These are phyloP conservation scores for Aureobasidium uvarum DNA, from an alignment of 2,329 filamentous ascomycete species.

Conservation along the genomic window DNA sequence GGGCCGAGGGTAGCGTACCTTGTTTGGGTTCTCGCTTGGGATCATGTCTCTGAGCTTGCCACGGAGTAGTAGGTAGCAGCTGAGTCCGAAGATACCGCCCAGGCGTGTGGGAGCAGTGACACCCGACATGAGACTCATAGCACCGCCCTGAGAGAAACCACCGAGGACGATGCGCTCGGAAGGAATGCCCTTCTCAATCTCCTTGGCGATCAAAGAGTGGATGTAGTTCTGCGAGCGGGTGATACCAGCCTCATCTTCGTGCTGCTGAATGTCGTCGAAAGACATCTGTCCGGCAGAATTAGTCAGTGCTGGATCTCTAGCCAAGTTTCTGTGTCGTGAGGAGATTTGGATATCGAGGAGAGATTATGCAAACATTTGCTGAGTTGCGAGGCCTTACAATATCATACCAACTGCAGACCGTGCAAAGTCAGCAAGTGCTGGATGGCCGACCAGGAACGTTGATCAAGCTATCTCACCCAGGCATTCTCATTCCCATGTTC, in stretches of 20 bases:
- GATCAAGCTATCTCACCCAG: slow-evolving; percentile 11
- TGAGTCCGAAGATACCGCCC: slow-evolving; percentile 84
- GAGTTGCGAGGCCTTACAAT: slow-evolving; percentile 57
- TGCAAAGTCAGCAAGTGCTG: background rate
- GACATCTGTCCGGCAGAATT: slow-evolving; percentile 38
- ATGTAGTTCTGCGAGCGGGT: slow-evolving; percentile 70
- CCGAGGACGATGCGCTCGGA: slow-evolving; percentile 81
- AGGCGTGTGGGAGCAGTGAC: slow-evolving; percentile 71
- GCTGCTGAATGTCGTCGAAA: slow-evolving; percentile 47
- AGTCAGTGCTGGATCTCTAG: background rate
- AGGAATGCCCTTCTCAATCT: slow-evolving; percentile 77
- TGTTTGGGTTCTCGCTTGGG: slow-evolving; percentile 48
- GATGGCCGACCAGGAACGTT: background rate
- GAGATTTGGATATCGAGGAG: background rate
- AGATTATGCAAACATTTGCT: slow-evolving; percentile 30
- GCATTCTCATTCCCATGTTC: slow-evolving; percentile 22
- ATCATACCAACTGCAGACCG: slow-evolving; percentile 66
- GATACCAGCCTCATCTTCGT: slow-evolving; percentile 72
- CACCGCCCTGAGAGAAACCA: slow-evolving; percentile 83
- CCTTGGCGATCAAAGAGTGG: slow-evolving; percentile 72
- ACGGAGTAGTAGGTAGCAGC: slow-evolving; percentile 73
- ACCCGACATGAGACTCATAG: slow-evolving; percentile 78
- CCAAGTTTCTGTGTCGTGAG: background rate
- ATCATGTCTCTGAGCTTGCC: slow-evolving; percentile 60
- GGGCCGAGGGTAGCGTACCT: slow-evolving; percentile 24